Evolutionary conservation across 2,329 filamentous ascomycete genomes (phyloP).

Genomic region (Geosmithia flava): DNA sequence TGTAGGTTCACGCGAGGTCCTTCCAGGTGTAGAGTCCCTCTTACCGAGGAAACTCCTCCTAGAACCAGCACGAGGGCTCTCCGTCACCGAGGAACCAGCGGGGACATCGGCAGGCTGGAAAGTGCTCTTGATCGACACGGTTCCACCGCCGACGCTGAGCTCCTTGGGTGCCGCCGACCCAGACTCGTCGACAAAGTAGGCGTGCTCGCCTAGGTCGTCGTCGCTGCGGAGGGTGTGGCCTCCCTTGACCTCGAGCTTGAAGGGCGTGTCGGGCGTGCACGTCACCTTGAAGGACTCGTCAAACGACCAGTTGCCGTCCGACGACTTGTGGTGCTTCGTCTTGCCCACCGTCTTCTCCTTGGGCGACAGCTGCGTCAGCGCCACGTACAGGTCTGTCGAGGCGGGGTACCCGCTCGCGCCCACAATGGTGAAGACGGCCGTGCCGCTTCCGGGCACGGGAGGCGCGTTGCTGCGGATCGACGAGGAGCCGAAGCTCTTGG

Average conservation of each 20-base stretch:
- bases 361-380: constrained; percentile 52
- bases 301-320: constrained; percentile 52
- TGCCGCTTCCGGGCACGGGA: constrained; percentile 52
- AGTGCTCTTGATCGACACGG: constrained; percentile 59
- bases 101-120: constrained; percentile 43
- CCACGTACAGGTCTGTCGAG: constrained; percentile 66
- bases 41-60: constrained; percentile 45
- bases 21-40: constrained; percentile 21
- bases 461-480: constrained; percentile 54
- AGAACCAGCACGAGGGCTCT: constrained; percentile 33
- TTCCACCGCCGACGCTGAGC: constrained; percentile 60
- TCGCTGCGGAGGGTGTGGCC: constrained; percentile 77
- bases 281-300: constrained; percentile 69
- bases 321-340: constrained; percentile 77
- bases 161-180: constrained; percentile 57
- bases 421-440: constrained; percentile 68
- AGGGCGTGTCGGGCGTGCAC: constrained; percentile 73
- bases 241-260: constrained; percentile 76
- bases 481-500: constrained; percentile 48
- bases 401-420: constrained; percentile 68
- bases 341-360: constrained; percentile 78
- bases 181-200: constrained; percentile 87
- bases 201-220: constrained; percentile 68
- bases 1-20: constrained; percentile 34
- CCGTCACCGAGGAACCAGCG: constrained; percentile 10